A percentile compares a stretch with the other conserved stretches of the same genome.
Conservation (phyloP, 495 filamentous ascomycete genomes). For the Neurospora tetrasperma region DNA sequence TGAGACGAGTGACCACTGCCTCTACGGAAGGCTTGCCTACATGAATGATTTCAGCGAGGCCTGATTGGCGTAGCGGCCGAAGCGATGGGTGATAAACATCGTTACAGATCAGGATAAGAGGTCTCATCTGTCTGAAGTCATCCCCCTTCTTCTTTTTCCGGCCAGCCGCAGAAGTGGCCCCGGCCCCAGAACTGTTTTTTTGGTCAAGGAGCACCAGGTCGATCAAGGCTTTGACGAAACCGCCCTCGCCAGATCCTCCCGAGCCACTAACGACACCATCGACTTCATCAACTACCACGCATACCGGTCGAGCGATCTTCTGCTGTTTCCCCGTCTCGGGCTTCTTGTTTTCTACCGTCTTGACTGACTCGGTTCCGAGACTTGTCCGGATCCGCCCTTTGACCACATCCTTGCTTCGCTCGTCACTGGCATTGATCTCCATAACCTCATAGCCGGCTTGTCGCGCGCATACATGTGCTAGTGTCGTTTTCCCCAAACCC, state of each 20-base stretch:
- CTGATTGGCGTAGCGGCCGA: conserved; percentile 68
- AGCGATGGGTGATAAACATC: conserved; percentile 93
- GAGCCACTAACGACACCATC: conserved; percentile 82
- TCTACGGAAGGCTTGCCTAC: conserved; percentile 80
- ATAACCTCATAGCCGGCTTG: conserved; percentile 94
- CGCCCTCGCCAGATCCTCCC: conserved; percentile 59
- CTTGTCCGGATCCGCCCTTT: conserved; percentile 81
- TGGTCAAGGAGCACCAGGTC: conserved; percentile 79
- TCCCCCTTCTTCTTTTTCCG: conserved; percentile 55
- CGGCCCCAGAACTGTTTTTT: conserved; percentile 53
- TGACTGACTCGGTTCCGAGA: conserved; percentile 85
- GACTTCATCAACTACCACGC: conserved; percentile 91
- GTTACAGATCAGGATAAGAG: conserved; percentile 90
- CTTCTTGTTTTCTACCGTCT: conserved; percentile 60
- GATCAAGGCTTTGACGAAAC: conserved; percentile 90
- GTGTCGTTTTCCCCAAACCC: conserved; percentile 88
- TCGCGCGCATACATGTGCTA: conserved; percentile 89
- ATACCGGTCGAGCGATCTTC: conserved; percentile 76
- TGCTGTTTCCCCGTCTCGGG: conserved; percentile 46
- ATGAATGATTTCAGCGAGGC: conserved; percentile 81
- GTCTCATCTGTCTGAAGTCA: conserved; percentile 73
- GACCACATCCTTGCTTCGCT: conserved; percentile 67
- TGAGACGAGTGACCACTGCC: conserved; percentile 73
- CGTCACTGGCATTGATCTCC: conserved; percentile 80
- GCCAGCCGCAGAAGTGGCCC: conserved; percentile 19